A percentile compares a stretch with the other conserved stretches of the same genome.
These are phyloP conservation scores for Pyrus pyrifolia DNA, from an alignment of 306 rosid genomes.

Conservation along the genomic window DNA sequence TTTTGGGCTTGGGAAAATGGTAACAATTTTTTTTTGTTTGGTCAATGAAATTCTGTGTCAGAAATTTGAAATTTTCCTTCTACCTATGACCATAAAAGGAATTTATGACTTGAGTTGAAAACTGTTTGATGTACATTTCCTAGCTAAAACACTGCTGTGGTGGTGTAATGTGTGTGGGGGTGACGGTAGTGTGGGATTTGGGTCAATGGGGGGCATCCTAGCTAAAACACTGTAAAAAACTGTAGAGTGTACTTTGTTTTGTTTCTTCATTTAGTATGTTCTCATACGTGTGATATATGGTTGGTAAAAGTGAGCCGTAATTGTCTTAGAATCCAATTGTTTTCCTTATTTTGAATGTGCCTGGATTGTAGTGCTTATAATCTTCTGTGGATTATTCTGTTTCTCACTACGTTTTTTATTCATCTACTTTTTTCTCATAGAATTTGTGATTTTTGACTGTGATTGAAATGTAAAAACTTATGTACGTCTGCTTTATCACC, in stretches of 20 bases:
- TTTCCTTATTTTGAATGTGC: neutral
- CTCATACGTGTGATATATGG: neutral
- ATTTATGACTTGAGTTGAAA: neutral
- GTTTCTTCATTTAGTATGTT: too few relatives aligned
- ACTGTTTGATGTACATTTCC: neutral
- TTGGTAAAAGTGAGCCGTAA: neutral
- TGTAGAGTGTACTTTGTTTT: neutral
- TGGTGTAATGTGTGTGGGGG: neutral
- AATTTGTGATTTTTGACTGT: neutral
- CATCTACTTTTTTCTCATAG: neutral
- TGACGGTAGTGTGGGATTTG: neutral
- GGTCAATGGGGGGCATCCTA: neutral
- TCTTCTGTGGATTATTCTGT: neutral
- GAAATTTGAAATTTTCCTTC: neutral
- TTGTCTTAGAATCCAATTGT: neutral
- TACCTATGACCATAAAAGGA: neutral
- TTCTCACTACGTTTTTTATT: neutral
- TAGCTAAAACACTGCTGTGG: neutral
- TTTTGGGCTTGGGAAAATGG: neutral
- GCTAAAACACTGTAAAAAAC: neutral
- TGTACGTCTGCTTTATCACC: neutral
- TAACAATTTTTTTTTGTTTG: neutral
- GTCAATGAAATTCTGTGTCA: neutral
- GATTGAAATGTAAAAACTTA: neutral
- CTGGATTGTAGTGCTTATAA: neutral